phyloP scores from a whole-genome alignment of 139 green algal species.

The Chlorella vulgaris region DNA sequence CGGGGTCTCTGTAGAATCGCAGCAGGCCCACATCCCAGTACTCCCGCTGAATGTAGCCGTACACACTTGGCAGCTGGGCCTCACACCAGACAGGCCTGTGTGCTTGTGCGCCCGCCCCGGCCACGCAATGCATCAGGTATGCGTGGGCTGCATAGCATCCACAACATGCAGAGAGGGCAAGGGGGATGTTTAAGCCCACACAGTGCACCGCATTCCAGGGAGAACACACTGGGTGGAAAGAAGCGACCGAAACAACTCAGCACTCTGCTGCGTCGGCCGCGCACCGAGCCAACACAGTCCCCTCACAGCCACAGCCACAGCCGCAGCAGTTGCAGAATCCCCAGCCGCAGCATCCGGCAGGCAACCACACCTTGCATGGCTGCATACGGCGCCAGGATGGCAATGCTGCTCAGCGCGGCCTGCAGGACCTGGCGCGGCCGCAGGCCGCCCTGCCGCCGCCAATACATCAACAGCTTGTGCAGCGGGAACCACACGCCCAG shows the following conservation, averaged over 20 bases:
- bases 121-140: background rate
- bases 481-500: conserved; percentile 43
- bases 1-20: conserved; percentile 65
- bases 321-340: too few relatives aligned
- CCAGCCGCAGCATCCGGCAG: too few relatives aligned
- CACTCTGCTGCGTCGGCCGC: too few relatives aligned
- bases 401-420: background rate
- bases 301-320: too few relatives aligned
- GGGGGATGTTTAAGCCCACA: background rate
- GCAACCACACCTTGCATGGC: conserved; percentile 29
- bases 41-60: conserved; percentile 80
- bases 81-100: conserved; percentile 68
- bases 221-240: too few relatives aligned
- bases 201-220: too few relatives aligned
- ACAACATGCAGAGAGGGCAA: background rate
- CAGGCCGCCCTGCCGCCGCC: background rate
- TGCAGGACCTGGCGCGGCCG: background rate
- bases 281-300: too few relatives aligned
- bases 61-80: conserved; percentile 63
- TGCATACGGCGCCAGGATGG: conserved; percentile 33
- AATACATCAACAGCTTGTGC: conserved; percentile 15
- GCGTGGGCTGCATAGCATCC: conserved; percentile 8
- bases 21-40: conserved; percentile 91
- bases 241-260: too few relatives aligned
- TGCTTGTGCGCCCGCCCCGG: too few relatives aligned